Base-by-base conservation (phyloP, 2,329 filamentous ascomycete species). In the Graphilbum fragrans region DNA sequence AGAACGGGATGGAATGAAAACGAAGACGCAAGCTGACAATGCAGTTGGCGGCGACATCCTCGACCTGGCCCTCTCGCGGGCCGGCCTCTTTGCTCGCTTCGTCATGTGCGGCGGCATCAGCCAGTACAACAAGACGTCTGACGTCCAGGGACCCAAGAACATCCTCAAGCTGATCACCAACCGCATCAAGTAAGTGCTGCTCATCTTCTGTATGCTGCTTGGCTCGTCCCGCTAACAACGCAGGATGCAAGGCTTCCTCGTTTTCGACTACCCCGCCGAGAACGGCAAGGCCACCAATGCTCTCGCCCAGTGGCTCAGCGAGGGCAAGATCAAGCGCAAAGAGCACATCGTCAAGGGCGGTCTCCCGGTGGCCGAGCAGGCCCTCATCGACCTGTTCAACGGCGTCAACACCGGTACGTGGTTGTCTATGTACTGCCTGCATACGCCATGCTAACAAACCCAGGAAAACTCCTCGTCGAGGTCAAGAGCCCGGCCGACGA, bases 301-400 rank as follows among this genome's bases (percentile, higher is more conserved):
- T 50, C 62, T 87, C 14, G 69, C 69, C 1, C 58, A 72, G 47
- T 87, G 82, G 82, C 55, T 86, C n/a, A 62, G 64, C 2, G 75
- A 85, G 55, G 83, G 83, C 38, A 84, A 79, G 62, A 58, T 88
- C 47, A 76, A 83, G 69, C 63, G 77, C 43, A 78, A 79, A 55
- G 80, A 86, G 59, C 80, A 78, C 2, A 71, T 88, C 43, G 59
- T 86, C 46, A 71, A 71, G 50, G 82, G 82, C n/a, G 82, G 82
- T 1, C 59, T 87, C 12, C 61, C 64, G 44, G 67, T 67, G 29
- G 80, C 81, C 2, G 78, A 83, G 43, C 60, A 74, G 48, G 78
- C 71, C 1, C 64, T 87, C 41, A 58, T 74, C 12, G 69, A 74
- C 45, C 58, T 88, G 42, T 87, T 79, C 55, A 65, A 73, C 38